These are phyloP conservation scores for Phytophthora pluvialis DNA, from an alignment of 352 stramenopile species.

Conservation along the genomic window DNA sequence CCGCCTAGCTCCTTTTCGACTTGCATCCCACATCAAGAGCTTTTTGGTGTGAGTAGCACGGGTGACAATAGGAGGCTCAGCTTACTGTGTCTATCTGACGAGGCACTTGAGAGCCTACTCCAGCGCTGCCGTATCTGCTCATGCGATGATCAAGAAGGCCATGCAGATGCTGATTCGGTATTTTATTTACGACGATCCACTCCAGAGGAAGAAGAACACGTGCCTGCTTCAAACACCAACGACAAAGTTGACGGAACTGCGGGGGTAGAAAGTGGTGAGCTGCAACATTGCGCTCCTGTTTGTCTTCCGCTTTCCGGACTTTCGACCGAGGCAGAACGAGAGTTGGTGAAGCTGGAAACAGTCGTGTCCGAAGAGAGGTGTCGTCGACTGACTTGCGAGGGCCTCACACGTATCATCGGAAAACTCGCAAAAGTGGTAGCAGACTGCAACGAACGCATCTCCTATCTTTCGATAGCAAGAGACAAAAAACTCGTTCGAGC, in stretches of 20 bases:
- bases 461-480: conserved; percentile 24
- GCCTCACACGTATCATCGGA: conserved; percentile 11
- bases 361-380: conserved; percentile 3
- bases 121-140: conserved; percentile 35
- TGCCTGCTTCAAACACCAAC: neutral
- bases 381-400: conserved; percentile 1
- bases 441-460: conserved; percentile 47
- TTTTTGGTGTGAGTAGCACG: conserved; percentile 4
- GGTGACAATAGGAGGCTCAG: conserved; percentile 1
- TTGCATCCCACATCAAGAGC: conserved; percentile 19
- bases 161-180: neutral
- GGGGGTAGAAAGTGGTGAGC: neutral
- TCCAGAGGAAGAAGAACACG: neutral
- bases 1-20: conserved; percentile 1
- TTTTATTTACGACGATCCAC: conserved; percentile 18
- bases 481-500: conserved; percentile 13
- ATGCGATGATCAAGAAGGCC: conserved; percentile 10
- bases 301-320: conserved; percentile 31
- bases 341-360: conserved; percentile 21
- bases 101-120: conserved; percentile 25
- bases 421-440: conserved; percentile 35
- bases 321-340: conserved; percentile 18
- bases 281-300: conserved; percentile 1
- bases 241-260: neutral
- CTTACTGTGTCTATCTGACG: conserved; percentile 20